phyloP scores from a whole-genome alignment of 1,284 basidiomycete species.

The Omphalotus olearius region DNA sequence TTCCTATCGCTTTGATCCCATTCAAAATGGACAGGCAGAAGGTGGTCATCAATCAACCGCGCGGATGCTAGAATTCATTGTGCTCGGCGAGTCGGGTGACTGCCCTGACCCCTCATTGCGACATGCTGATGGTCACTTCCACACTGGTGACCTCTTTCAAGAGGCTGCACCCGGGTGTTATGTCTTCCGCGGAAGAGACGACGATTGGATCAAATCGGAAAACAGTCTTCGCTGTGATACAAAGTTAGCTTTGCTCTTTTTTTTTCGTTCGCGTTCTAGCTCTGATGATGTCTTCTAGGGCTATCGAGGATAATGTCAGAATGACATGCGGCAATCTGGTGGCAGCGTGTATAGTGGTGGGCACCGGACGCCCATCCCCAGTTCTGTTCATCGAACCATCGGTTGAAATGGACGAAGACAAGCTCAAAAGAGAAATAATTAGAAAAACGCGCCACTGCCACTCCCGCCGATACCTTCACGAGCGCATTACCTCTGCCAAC shows the following conservation, averaged over 20 bases:
- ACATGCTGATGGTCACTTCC: conserved; percentile 58
- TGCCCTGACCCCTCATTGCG: conserved; percentile 62
- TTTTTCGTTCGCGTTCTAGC: conserved; percentile 6
- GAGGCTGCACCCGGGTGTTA: conserved; percentile 51
- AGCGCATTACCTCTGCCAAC: conserved; percentile 51
- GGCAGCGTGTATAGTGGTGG: conserved; percentile 67
- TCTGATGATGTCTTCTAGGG: conserved; percentile 29
- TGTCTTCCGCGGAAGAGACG: conserved; percentile 62
- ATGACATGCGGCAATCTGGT: conserved; percentile 53
- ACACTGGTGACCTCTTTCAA: conserved; percentile 72
- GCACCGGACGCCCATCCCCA: conserved; percentile 64
- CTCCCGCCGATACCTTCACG: conserved; percentile 61
- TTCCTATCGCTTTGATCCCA: conserved; percentile 56
- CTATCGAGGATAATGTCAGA: conserved; percentile 69
- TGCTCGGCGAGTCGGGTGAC: conserved; percentile 58
- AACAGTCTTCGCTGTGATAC: conserved; percentile 71
- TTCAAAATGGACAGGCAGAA: conserved; percentile 34
- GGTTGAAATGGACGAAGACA: conserved; percentile 35
- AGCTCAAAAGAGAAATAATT: conserved; percentile 59
- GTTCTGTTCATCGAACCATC: conserved; percentile 63
- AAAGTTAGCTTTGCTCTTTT: conserved; percentile 35
- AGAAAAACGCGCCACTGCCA: conserved; percentile 64
- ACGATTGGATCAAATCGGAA: conserved; percentile 78
- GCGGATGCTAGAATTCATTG: conserved; percentile 59
- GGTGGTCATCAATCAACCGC: conserved; percentile 46